Evolutionary conservation across 768 basidiomycete species (phyloP).

Genomic region (Dentipellis sp.): DNA sequence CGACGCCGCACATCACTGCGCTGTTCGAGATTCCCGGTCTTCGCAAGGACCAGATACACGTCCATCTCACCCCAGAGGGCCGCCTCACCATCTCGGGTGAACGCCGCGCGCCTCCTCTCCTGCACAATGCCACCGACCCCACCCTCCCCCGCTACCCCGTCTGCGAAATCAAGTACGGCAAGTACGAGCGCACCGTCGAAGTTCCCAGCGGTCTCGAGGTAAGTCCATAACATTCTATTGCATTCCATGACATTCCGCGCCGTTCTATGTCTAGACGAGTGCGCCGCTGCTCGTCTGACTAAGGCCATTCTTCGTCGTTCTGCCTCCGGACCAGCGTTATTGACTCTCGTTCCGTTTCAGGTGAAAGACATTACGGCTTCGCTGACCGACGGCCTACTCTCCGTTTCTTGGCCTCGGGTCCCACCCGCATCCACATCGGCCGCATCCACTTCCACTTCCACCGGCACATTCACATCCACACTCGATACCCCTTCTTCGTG

Average conservation of each 20-base stretch:
- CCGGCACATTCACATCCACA: too few relatives aligned
- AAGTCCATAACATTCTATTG: neutral
- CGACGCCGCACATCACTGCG: constrained; percentile 35
- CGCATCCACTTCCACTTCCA: too few relatives aligned
- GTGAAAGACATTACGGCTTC: constrained; percentile 14
- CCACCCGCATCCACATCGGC: neutral
- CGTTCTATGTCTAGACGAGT: neutral
- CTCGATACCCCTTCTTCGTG: too few relatives aligned
- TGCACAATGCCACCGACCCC: constrained; percentile 3
- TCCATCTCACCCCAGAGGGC: constrained; percentile 35
- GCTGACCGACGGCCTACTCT: constrained; percentile 13
- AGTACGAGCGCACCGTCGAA: constrained; percentile 12
- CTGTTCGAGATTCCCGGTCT: constrained; percentile 49
- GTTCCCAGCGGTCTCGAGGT: constrained; percentile 14
- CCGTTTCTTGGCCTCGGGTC: constrained; percentile 13
- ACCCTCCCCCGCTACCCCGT: constrained; percentile 5
- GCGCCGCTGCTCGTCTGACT: neutral
- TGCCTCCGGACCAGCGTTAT: neutral
- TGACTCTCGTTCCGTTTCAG: constrained; percentile 1
- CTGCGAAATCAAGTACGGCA: constrained; percentile 14
- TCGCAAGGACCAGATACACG: constrained; percentile 36
- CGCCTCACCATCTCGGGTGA: constrained; percentile 41
- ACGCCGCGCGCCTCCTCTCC: constrained; percentile 17
- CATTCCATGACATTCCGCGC: too few relatives aligned
- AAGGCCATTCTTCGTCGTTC: neutral